phyloP scores from a whole-genome alignment of 495 filamentous ascomycete genomes.

The Neurospora sublineolata region DNA sequence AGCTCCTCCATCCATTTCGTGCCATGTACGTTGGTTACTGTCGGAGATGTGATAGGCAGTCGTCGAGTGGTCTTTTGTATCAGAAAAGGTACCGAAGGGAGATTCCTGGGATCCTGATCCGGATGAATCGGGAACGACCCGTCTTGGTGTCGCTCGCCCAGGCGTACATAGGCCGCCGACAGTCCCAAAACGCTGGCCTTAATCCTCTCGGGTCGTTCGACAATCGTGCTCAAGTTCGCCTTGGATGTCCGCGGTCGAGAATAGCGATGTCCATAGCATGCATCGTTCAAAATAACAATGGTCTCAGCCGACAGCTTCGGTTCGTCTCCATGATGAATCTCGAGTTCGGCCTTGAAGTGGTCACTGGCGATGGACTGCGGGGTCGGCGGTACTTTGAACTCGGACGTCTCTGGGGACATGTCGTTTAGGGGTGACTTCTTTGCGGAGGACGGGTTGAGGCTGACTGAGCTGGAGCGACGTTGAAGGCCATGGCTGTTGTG shows the following conservation, averaged over 20 bases:
- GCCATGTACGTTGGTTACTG: conserved; percentile 76
- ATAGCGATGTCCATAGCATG: conserved; percentile 85
- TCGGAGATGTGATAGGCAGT: conserved; percentile 51
- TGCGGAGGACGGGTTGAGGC: conserved; percentile 31
- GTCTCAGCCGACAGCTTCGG: conserved; percentile 45
- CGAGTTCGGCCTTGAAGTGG: conserved; percentile 59
- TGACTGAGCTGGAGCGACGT: conserved; percentile 40
- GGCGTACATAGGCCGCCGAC: conserved; percentile 74
- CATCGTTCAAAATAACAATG: conserved; percentile 77
- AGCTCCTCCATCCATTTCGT: conserved; percentile 85
- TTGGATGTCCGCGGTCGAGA: conserved; percentile 66
- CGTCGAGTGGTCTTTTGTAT: conserved; percentile 63
- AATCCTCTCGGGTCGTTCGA: conserved; percentile 86
- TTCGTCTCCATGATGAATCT: conserved; percentile 44
- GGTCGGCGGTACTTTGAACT: conserved; percentile 37
- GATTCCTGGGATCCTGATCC: conserved; percentile 31
- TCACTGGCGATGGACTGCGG: conserved; percentile 57
- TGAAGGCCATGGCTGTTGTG: conserved; percentile 20
- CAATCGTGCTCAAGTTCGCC: conserved; percentile 56
- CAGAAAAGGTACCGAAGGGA: conserved; percentile 61
- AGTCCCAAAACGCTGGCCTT: conserved; percentile 74
- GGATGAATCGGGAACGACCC: conserved; percentile 53
- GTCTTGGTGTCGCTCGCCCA: conserved; percentile 70
- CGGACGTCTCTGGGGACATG: conserved; percentile 28
- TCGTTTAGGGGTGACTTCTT: conserved; percentile 25